Evolutionary conservation across 2,329 filamentous ascomycete genomes (phyloP), one percentile per base, ranked within the genome.

Genomic region (Colletotrichum sidae): DNA sequence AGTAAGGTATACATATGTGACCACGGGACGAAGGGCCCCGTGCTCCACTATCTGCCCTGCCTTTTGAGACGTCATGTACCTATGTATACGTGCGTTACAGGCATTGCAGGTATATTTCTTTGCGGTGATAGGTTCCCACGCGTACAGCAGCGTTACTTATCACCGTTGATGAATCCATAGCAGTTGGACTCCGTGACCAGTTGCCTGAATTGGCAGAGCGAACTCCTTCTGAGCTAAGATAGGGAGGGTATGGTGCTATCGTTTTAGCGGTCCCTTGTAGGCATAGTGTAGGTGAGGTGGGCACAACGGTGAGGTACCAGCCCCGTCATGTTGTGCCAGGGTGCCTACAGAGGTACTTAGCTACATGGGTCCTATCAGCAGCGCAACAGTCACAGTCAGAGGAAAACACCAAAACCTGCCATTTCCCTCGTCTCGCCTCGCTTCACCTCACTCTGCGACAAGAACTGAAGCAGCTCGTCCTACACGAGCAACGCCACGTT

Each of bases 121-220:
- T 15, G 15, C 15, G 15, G 15, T 15, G 15, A 15, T 15, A 15
- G 17, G 17, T 17, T 17, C 17, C 17, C 3, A 17, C 17, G 17
- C 17, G 17, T 25, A 25, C 25, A 25, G 25, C 25, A 25, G 25
- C 25, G 4, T 25, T 25, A 25, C 25, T 2, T 25, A 25, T 25
- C 25, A 1, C 25, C 25, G 25, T 25, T 25, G 25, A 25, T 25
- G 25, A 25, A 25, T 25, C 25, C 35, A 17, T 33, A 49, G 46
- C 46, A 49, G 11, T 13, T 11, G n/a, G 41, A 55, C 34, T 38
- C 56, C 61, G 61, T 65, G 61, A 60, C 61, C 56, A n/a, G 45
- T 60, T 60, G 6, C 56, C 56, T 17, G 44, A 65, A 65, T 13
- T 35, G 45, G 35, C 15, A 49, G 45, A 25, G 25, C 25, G 37